Base-by-base conservation (phyloP, 495 filamentous ascomycete genomes). In the Baudoinia panamericana region DNA sequence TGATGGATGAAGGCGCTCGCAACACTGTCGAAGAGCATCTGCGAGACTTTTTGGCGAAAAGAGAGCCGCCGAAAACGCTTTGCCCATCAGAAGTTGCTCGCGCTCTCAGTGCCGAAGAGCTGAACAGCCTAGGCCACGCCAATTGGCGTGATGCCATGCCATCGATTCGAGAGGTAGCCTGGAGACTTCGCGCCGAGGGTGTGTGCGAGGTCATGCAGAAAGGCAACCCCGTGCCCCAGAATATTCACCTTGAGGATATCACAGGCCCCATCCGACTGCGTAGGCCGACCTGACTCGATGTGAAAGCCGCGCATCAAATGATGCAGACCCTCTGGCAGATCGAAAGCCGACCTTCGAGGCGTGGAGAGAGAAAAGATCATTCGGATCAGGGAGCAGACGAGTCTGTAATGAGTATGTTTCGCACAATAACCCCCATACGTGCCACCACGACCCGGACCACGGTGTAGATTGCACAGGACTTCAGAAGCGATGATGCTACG, bases 1-100 rank as follows among this genome's bases (percentile, higher is more conserved):
- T n/a, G n/a, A n/a, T n/a, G n/a, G n/a, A n/a, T n/a, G n/a, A n/a
- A n/a, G n/a, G n/a, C n/a, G n/a, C n/a, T 5, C 21, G 19, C 24
- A 9, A 19, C 16, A 18, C 44, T 5, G 43, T 51, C 21, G 30
- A 40, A 29, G 7, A 25, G 5, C 54, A 41, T 23, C 38, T 51
- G 10, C 11, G 17, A 3, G 10, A 33, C 15, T 46, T 59, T 10
- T 37, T 59, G 3, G 7, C 25, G 12, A 44, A 20, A 5, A 29
- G 57, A 4, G 37, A 45, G 7, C 56, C 41, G 8, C 68, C 67
- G 9, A 71, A 70, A 45, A 71, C 67, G 2, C 58, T 66, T 21
- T 71, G 67, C 45, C 67, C 67, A 5, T 70, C 68, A 1, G 67
- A 70, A 54, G 54, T 67, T 17, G 58, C 67, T 9, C 57, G 68